Evolutionary conservation across 495 filamentous ascomycete genomes (phyloP), one percentile per base, ranked within the genome.

Genomic region (Sordaria brevicollis): DNA sequence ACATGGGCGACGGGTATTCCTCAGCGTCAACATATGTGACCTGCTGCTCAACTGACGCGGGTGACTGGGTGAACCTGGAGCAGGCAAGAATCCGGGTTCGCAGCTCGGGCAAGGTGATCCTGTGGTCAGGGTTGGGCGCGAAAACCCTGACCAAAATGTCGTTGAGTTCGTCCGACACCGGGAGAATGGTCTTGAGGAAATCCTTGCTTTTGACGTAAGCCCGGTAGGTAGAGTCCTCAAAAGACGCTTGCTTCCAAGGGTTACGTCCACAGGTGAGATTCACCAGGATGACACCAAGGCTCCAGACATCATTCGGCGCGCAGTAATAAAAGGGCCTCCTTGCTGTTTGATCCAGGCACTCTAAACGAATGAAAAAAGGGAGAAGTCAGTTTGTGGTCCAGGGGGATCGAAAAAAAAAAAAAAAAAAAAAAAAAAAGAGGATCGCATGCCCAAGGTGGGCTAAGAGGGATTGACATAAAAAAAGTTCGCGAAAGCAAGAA

Each of bases 211-310:
- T 90, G 71, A 92, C 84, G 78, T 91, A 99, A 36, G 94, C 95
- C 77, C 90, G 89, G 86, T 97, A 99, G 31, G 96, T 98, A 72
- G 93, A 92, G 81, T 99, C 96, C 76, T 97, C 92, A 72, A 88
- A 80, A 11, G 92, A 96, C 67, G 95, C 96, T 71, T 93, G 89
- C 81, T 97, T 98, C 95, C 95, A 99, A 72, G 95, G 95, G 81
- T 99, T 99, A 74, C 96, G 92, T 77, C 95, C 94, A 84, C 95
- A 98, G 70, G 93, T 96, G 69, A 99, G 86, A 80, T 99, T 99
- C 70, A 99, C 93, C 70, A 99, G 85, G 79, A 99, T 96, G 13
- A 99, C 94, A 68, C 95, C 95, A 57, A 99, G 86, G 78, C 92
- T 94, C 95, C 95, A 99, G 74, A 99, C 88, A 80, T 99, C 95